Evolutionary conservation across 768 basidiomycete species (phyloP).

Genomic region (Botryobasidium botryosum): DNA sequence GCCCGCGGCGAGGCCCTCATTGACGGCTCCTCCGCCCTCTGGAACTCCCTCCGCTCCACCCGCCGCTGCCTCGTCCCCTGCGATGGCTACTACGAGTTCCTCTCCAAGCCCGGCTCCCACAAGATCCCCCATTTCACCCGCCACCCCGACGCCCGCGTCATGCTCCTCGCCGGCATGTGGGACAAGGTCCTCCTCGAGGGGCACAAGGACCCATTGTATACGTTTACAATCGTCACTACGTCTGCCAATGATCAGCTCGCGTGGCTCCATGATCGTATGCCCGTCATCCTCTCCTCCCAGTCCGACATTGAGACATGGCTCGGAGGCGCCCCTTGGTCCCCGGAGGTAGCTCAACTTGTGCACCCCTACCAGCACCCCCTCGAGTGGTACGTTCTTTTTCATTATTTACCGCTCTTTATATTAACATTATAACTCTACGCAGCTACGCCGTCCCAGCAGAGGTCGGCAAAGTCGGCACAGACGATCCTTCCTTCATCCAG

Average conservation of each 20-base stretch:
- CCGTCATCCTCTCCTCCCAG: constrained; percentile 49
- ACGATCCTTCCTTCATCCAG: constrained; percentile 67
- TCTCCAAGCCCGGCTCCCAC: constrained; percentile 61
- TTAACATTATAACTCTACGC: not conserved
- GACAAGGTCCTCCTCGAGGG: constrained; percentile 56
- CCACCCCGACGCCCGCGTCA: constrained; percentile 37
- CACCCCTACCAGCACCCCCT: constrained; percentile 46
- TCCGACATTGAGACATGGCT: constrained; percentile 61
- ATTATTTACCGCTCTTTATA: not conserved
- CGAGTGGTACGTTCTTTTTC: constrained; percentile 38
- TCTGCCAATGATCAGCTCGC: constrained; percentile 44
- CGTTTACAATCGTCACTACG: constrained; percentile 85
- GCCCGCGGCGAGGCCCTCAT: constrained; percentile 71
- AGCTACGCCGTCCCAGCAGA: constrained; percentile 84
- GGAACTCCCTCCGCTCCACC: constrained; percentile 64
- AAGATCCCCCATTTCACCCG: constrained; percentile 73
- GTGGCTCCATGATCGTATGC: constrained; percentile 82
- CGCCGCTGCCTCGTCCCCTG: constrained; percentile 77
- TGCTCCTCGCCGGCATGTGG: constrained; percentile 82
- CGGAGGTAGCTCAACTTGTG: constrained; percentile 40
- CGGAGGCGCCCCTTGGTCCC: constrained; percentile 54
- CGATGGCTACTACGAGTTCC: constrained; percentile 87
- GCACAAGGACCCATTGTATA: constrained; percentile 33
- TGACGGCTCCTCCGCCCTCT: constrained; percentile 56
- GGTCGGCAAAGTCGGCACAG: constrained; percentile 76